Evolutionary conservation across 2,329 filamentous ascomycete genomes (phyloP).

Genomic region (Rhytidhysteron rufulum): DNA sequence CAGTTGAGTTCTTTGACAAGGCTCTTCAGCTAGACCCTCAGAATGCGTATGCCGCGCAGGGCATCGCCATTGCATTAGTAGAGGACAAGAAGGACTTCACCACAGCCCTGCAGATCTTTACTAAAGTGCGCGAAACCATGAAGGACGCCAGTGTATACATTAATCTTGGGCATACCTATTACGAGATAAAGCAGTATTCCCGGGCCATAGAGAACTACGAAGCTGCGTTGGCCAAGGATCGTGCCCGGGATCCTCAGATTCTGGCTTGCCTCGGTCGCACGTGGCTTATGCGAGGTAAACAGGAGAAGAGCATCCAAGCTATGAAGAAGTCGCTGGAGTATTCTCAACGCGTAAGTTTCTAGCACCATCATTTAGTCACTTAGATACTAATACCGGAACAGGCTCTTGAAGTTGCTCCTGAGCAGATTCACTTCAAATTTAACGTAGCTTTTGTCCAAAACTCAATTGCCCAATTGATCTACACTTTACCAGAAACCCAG

Average conservation of each 20-base stretch:
- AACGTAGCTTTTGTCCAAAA: constrained; percentile 98
- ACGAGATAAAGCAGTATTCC: constrained; percentile 82
- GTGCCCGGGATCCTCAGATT: constrained; percentile 73
- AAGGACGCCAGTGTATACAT: constrained; percentile 85
- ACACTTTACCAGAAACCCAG: constrained; percentile 69
- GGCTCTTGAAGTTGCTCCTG: constrained; percentile 73
- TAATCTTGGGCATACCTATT: constrained; percentile 90
- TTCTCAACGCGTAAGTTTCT: constrained; percentile 53
- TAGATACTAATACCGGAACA: constrained; percentile 27
- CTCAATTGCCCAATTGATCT: constrained; percentile 79
- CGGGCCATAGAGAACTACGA: constrained; percentile 96
- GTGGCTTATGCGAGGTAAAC: constrained; percentile 76
- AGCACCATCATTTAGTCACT: constrained; percentile 15
- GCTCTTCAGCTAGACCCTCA: constrained; percentile 89
- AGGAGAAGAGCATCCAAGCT: constrained; percentile 59
- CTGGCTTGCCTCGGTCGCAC: constrained; percentile 83
- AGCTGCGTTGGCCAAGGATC: constrained; percentile 72
- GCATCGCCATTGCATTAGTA: constrained; percentile 87
- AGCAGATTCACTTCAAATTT: constrained; percentile 90
- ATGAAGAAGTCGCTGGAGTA: constrained; percentile 64
- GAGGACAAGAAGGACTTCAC: constrained; percentile 91
- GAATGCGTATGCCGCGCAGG: constrained; percentile 95
- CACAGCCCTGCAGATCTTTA: constrained; percentile 78
- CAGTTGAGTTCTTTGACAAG: constrained; percentile 98
- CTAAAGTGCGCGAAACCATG: constrained; percentile 85